These are phyloP conservation scores for Lactarius evosmus DNA, from an alignment of 768 basidiomycete species.

Conservation along the genomic window DNA sequence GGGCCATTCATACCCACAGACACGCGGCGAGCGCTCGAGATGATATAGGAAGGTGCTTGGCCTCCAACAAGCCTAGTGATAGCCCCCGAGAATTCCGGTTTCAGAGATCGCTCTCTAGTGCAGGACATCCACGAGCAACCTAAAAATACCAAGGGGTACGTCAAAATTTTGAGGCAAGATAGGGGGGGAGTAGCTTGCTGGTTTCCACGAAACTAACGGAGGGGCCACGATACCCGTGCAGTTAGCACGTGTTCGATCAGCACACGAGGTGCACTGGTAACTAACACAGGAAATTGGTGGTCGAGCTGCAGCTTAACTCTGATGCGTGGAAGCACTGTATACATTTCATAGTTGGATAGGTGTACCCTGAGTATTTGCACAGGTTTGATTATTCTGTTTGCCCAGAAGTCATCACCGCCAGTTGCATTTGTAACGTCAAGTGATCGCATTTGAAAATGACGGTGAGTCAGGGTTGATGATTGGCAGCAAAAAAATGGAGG, in stretches of 20 bases:
- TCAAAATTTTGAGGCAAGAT: neutral
- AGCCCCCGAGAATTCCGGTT: neutral
- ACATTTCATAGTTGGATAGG: neutral
- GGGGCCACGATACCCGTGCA: neutral
- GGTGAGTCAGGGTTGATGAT: neutral
- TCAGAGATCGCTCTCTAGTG: neutral
- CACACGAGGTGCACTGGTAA: neutral
- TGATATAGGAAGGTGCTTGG: neutral
- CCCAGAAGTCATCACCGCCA: conserved; percentile 4
- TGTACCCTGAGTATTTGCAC: neutral
- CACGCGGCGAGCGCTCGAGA: neutral
- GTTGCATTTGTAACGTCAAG: neutral
- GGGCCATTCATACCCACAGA: neutral
- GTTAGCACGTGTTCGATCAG: conserved; percentile 13
- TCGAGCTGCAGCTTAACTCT: neutral
- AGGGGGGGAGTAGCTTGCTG: neutral
- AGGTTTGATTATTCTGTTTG: neutral
- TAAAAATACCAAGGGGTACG: neutral
- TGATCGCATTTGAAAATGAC: conserved; percentile 1
- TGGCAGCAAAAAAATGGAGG: neutral
- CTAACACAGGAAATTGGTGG: neutral
- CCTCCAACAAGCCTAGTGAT: neutral
- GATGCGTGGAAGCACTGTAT: neutral
- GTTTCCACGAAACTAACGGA: neutral
- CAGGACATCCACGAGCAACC: neutral